Conservation (phyloP, 306 rosid species). For the Dalbergia cochinchinensis region DNA sequence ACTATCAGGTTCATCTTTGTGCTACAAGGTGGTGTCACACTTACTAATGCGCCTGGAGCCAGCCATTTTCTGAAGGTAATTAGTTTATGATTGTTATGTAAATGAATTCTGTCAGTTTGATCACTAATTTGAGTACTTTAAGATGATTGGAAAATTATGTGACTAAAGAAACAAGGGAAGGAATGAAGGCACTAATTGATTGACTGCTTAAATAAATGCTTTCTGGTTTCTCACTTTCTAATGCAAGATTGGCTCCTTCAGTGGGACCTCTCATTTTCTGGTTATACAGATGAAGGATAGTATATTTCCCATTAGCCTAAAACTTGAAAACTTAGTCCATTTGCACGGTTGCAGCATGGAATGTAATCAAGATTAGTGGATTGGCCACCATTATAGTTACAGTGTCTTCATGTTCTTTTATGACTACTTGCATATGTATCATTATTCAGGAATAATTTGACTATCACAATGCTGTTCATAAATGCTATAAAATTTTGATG, state of each 20-base stretch:
- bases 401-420: background rate
- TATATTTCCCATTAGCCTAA: slow-evolving; percentile 5
- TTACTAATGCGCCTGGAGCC: slow-evolving; percentile 54
- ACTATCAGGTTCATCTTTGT: slow-evolving; percentile 82
- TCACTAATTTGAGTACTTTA: slow-evolving; percentile 22
- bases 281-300: slow-evolving; percentile 14
- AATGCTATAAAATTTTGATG: slow-evolving; percentile 32
- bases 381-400: no score
- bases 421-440: slow-evolving; percentile 21
- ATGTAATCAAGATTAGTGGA: background rate
- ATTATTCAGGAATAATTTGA: slow-evolving; percentile 19
- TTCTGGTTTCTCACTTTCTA: slow-evolving; percentile 23
- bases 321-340: slow-evolving; percentile 4
- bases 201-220: slow-evolving; percentile 12
- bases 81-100: slow-evolving; percentile 27
- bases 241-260: slow-evolving; percentile 10
- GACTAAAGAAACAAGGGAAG: background rate
- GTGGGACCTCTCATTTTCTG: background rate
- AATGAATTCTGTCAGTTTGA: slow-evolving; percentile 37
- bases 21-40: slow-evolving; percentile 74
- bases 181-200: background rate
- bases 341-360: slow-evolving; percentile 14
- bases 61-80: slow-evolving; percentile 66
- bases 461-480: slow-evolving; percentile 1
- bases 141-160: background rate